phyloP scores from a whole-genome alignment of 306 rosid species.

The Coriaria nepalensis region DNA sequence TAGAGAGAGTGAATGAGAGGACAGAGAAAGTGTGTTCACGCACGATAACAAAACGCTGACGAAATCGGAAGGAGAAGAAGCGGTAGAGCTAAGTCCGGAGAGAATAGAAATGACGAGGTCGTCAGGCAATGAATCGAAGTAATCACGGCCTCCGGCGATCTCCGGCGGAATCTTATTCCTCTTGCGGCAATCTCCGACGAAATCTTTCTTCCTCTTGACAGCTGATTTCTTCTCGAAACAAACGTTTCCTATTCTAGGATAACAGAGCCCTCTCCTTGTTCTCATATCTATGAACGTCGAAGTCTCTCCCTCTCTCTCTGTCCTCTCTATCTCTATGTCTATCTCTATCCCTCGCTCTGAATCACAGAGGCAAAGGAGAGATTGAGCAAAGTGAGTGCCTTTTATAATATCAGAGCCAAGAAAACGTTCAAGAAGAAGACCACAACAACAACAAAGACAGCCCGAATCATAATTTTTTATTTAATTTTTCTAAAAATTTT shows the following conservation, averaged over 20 bases:
- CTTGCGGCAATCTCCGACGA: constrained; percentile 21
- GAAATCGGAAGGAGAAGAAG: constrained; percentile 55
- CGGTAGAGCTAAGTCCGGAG: constrained; percentile 44
- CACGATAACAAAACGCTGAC: constrained; percentile 55
- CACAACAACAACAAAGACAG: constrained; percentile 33
- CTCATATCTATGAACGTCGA: constrained; percentile 24
- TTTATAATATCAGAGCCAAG: constrained; percentile 10
- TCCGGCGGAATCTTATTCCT: constrained; percentile 22
- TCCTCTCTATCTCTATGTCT: neutral
- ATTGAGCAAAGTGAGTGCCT: constrained; percentile 3
- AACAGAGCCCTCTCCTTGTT: constrained; percentile 47
- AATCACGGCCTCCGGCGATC: constrained; percentile 11
- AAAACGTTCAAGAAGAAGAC: constrained; percentile 14
- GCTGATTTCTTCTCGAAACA: constrained; percentile 14
- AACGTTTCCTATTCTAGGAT: constrained; percentile 19
- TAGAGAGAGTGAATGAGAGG: neutral
- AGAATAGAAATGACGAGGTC: constrained; percentile 64
- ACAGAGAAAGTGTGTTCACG: constrained; percentile 6
- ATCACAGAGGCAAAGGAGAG: constrained; percentile 11
- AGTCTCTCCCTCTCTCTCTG: neutral
- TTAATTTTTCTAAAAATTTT: no score
- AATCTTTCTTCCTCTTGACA: constrained; percentile 23
- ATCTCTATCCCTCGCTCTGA: constrained; percentile 5
- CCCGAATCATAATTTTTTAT: no score
- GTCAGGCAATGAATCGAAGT: constrained; percentile 59